Base-by-base conservation (phyloP, 257 asterid genomes). In the Echium plantagineum region DNA sequence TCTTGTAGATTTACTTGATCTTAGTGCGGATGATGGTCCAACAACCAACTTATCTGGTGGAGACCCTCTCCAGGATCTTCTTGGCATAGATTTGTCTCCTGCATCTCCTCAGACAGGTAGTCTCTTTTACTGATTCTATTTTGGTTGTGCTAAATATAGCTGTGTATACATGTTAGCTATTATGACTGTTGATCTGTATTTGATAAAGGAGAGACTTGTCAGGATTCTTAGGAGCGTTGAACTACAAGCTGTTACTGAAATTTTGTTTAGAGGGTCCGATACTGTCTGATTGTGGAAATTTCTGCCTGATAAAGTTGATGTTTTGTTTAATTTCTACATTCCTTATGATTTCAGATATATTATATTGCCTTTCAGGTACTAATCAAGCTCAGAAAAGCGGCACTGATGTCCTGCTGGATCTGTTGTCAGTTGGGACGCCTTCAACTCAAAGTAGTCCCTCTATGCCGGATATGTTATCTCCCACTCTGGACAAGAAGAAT, bases 31-130 rank as follows among this genome's bases (percentile, higher is more conserved):
- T 67, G 97, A 84, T 12, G 72, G 61, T 28, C 85, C 85, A 2
- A 86, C 74, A 31, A 74, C 94, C 62, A 81, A 77, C 79, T 71
- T 95, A 65, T 78, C 91, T 62, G 94, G 94, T 73, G 94, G 86
- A 71, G 91, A 82, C 71, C 84, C 83, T 77, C 95, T 88, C 64
- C 90, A 85, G 59, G 94, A 93, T 76, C 96, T 93, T 80, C 89
- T 93, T 51, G 97, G 97, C 69, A 81, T 78, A 68, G 90, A 86
- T 77, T 35, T 83, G 59, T 71, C 81, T 55, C 74, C 89, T 42
- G 73, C 80, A 21, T 57, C 79, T 18, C 62, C 84, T 60, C 83
- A 67, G 64, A 47, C 85, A 88, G 98, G 96, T 91, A 66, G 61
- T 20, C 52, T 24, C 35, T 48, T 66, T 66, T 57, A 47, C 73